Conservation (phyloP, 2,329 filamentous ascomycete species). For the Xylaria sp. region DNA sequence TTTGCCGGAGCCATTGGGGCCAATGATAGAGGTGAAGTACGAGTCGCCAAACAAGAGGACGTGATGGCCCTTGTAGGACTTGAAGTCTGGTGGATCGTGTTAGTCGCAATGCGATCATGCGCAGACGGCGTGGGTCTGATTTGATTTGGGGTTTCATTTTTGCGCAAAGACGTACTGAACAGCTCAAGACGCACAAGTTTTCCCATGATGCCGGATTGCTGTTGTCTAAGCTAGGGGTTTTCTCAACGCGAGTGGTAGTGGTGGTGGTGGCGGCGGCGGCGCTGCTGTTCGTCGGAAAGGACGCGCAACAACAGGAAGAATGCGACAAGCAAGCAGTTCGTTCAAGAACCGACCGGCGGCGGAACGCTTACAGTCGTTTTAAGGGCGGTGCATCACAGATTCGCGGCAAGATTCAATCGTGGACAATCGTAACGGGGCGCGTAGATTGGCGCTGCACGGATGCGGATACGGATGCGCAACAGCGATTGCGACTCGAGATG, state of each 20-base stretch:
- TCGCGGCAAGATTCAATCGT: neutral
- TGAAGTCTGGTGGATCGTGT: slow-evolving; percentile 73
- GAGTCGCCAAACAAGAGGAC: slow-evolving; percentile 94
- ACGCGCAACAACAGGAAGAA: slow-evolving; percentile 23
- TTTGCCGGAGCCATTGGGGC: slow-evolving; percentile 99
- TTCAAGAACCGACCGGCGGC: slow-evolving; percentile 20
- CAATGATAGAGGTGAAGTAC: slow-evolving; percentile 99
- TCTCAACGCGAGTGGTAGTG: neutral
- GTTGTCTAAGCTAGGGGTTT: slow-evolving; percentile 29
- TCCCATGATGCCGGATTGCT: slow-evolving; percentile 73
- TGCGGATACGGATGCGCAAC: slow-evolving; percentile 20
- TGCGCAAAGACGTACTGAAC: slow-evolving; percentile 64
- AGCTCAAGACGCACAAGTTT: slow-evolving; percentile 96
- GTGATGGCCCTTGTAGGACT: slow-evolving; percentile 98
- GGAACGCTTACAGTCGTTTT: slow-evolving; percentile 23
- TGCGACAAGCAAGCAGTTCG: slow-evolving; percentile 36
- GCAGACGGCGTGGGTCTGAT: slow-evolving; percentile 23
- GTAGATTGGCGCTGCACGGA: slow-evolving; percentile 2
- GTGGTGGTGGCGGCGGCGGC: slow-evolving; percentile 8
- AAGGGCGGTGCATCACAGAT: slow-evolving; percentile 25
- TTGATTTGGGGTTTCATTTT: neutral
- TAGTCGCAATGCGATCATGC: slow-evolving; percentile 51
- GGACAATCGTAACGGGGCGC: neutral
- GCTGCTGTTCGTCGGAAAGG: neutral
- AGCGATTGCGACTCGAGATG: slow-evolving; percentile 17